Percentiles rank a stretch among this genome's conserved stretches.
Evolutionary conservation across 441 rosid species (phyloP).

Genomic region (Pelargonium myrrhifolium): DNA sequence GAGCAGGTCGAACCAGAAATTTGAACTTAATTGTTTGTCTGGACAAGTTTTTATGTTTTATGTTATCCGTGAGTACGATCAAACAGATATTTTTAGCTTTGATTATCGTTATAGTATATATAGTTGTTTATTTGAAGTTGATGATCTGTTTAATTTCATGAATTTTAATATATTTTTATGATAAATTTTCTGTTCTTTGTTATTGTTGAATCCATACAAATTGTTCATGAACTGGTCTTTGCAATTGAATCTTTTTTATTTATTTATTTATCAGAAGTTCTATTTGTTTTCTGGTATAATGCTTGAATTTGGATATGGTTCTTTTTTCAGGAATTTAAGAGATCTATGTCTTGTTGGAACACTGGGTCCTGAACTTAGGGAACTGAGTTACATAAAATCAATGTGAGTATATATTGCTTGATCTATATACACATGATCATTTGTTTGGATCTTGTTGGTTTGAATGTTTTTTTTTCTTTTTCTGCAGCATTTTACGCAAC

Average conservation of each 20-base stretch:
- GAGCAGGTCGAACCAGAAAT: too few species aligned
- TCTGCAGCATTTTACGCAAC: constrained; percentile 77
- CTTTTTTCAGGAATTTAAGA: constrained; percentile 45
- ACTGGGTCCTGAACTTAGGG: constrained; percentile 62
- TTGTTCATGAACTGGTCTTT: not conserved
- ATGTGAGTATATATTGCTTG: constrained; percentile 41
- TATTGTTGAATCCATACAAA: not conserved
- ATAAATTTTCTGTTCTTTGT: not conserved
- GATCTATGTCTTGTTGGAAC: constrained; percentile 69
- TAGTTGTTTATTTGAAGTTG: too few species aligned
- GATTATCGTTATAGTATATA: too few species aligned
- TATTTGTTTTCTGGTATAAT: not conserved
- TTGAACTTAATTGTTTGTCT: too few species aligned
- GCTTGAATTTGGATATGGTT: constrained; percentile 15
- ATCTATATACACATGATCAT: not conserved
- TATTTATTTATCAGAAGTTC: not conserved
- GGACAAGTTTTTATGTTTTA: too few species aligned
- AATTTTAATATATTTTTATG: too few species aligned
- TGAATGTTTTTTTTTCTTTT: constrained; percentile 6
- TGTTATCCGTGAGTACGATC: too few species aligned
- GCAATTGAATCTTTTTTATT: not conserved
- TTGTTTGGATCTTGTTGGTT: not conserved
- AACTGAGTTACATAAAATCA: constrained; percentile 50
- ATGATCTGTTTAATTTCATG: too few species aligned
- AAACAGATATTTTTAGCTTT: too few species aligned